phyloP scores from a whole-genome alignment of 805 yeast genomes.

The Candida palmyrensis region DNA sequence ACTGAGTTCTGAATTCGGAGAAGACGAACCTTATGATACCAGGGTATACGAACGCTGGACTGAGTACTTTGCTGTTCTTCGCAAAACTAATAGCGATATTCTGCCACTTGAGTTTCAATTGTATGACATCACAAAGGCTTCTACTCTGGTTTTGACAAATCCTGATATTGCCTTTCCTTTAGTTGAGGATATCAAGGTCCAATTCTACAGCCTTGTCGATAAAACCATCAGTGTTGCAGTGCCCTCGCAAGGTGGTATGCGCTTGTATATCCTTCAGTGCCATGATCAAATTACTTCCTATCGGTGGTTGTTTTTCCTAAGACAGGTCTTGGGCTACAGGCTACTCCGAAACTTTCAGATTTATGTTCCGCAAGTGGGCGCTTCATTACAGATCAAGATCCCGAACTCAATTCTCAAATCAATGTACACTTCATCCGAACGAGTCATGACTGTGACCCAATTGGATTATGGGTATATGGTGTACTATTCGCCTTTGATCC shows the following conservation, averaged over 20 bases:
- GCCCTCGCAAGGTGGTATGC: constrained; percentile 13
- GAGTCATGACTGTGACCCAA: constrained; percentile 7
- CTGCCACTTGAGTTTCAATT: constrained; percentile 62
- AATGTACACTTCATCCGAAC: constrained; percentile 7
- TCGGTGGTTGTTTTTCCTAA: constrained; percentile 60
- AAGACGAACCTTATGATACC: constrained; percentile 47
- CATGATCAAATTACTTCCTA: constrained; percentile 49
- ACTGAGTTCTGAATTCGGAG: constrained; percentile 29
- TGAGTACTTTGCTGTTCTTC: constrained; percentile 69
- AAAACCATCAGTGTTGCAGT: constrained; percentile 56
- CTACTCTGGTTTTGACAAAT: constrained; percentile 13
- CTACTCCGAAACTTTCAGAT: constrained; percentile 26
- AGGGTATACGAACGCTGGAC: constrained; percentile 69
- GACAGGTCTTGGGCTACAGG: constrained; percentile 37
- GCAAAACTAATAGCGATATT: constrained; percentile 49
- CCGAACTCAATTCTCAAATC: constrained; percentile 34
- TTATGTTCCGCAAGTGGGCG: constrained; percentile 41
- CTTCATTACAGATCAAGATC: constrained; percentile 40
- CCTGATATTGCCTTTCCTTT: constrained; percentile 19
- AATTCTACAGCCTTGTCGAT: constrained; percentile 62
- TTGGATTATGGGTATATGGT: constrained; percentile 20
- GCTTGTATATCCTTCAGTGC: constrained; percentile 52
- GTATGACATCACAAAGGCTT: constrained; percentile 42
- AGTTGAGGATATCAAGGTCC: constrained; percentile 24
- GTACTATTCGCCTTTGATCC: constrained; percentile 21